Evolutionary conservation across 108 stramenopile genomes (phyloP), one percentile per base, ranked within the genome.

Genomic region (Bacterosira constricta): DNA sequence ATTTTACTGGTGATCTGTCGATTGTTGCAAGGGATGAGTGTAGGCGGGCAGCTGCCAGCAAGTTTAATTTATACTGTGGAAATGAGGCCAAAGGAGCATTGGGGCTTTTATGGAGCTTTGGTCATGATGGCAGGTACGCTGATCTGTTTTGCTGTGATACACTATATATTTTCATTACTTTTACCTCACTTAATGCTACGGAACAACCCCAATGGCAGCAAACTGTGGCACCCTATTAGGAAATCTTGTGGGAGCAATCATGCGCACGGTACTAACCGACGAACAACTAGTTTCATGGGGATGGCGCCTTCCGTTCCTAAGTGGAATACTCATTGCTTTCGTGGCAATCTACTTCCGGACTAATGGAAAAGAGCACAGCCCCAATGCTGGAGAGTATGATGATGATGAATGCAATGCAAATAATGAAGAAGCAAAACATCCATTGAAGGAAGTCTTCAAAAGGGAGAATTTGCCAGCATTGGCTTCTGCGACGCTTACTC

Each of bases 1-100:
- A 64, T 88, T 20, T 55, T 89, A 1, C 50, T 96, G 42, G 77
- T 92, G 20, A 11, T 88, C 0, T 71, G 90, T 49, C 80, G 96
- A 39, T 80, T 96, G 84, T 20, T 93, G 39, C 96, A 96, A 70
- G 96, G 96, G 0, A 64, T 95, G 57, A 81, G 78, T 63, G 96
- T 96, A 0, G 95, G 95, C 11, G 94, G 91, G 0, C 96, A 96
- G 67, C 61, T 96, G 36, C 90, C 89, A 63, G 81, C 85, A 17
- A 80, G 82, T 21, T 60, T 90, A 15, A 85, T 95, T 27, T 92
- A 85, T 63, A 88, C 87, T 1, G 74, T 91, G 8, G 93, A 95
- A 63, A 71, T 44, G 42, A 64, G 46, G 25, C 62, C 59, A 34
- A 69, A 52, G 50, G 52, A 69, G 20, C 80, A 72, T 11, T 88